Conservation (phyloP, 129 eudicot genomes). For the Oenanthe sinensis region DNA sequence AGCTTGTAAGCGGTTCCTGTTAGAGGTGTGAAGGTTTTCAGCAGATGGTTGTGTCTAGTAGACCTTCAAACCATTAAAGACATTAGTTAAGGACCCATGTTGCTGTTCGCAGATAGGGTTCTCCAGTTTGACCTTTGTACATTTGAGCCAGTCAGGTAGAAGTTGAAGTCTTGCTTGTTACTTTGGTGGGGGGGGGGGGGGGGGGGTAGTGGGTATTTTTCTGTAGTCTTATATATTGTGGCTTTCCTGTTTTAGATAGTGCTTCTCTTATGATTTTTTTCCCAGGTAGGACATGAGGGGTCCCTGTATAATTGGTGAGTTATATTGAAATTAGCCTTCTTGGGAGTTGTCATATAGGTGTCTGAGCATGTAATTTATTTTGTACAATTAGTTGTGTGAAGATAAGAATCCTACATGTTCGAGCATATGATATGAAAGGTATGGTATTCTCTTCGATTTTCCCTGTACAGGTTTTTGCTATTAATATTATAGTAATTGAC, state of each 20-base stretch:
- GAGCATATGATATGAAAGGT: background rate
- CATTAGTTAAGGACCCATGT: conserved; percentile 7
- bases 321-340: conserved; percentile 5
- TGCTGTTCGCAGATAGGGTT: conserved; percentile 15
- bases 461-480: background rate
- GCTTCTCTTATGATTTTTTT: conserved; percentile 17
- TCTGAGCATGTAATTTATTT: conserved; percentile 34
- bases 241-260: conserved; percentile 23
- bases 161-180: conserved; percentile 19
- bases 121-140: conserved; percentile 29
- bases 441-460: background rate
- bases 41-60: conserved; percentile 10
- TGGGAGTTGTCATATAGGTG: conserved; percentile 43
- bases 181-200: conserved; percentile 7
- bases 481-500: background rate
- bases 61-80: conserved; percentile 14
- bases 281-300: background rate
- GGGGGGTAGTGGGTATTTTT: conserved; percentile 24
- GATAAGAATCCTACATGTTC: conserved; percentile 12
- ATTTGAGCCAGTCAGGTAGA: conserved; percentile 35
- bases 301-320: conserved; percentile 33
- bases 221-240: conserved; percentile 27
- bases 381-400: conserved; percentile 27
- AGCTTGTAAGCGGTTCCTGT: conserved; percentile 3
- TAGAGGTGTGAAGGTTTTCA: conserved; percentile 13